These are phyloP conservation scores for Pezizomycotina sp. DNA, from an alignment of 2,329 filamentous ascomycete genomes.

Conservation along the genomic window DNA sequence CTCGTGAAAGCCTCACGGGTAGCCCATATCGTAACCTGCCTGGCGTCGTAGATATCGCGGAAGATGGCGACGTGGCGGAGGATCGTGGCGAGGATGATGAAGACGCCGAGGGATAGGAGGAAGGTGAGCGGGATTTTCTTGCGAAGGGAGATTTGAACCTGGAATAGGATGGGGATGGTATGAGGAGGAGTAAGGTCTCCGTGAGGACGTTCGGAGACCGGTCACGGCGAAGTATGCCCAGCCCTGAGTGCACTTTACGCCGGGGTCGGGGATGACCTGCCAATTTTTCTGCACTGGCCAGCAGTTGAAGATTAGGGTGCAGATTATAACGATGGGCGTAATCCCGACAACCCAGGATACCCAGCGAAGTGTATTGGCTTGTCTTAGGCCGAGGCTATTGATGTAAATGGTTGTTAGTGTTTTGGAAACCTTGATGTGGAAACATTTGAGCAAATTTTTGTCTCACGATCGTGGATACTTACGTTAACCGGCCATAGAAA, in stretches of 20 bases:
- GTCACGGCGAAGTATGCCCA: constrained; percentile 29
- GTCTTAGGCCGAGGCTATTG: too few species aligned
- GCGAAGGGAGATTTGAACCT: constrained; percentile 29
- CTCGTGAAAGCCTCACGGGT: constrained; percentile 34
- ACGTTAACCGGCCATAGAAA: too few species aligned
- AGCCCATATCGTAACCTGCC: constrained; percentile 32
- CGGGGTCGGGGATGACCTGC: constrained; percentile 32
- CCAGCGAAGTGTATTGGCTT: too few species aligned
- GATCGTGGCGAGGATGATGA: constrained; percentile 32
- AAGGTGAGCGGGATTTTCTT: constrained; percentile 31
- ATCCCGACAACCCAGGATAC: constrained; percentile 25
- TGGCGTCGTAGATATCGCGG: constrained; percentile 29
- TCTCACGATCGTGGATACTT: too few species aligned
- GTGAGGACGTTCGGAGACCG: constrained; percentile 31
- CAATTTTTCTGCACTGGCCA: constrained; percentile 30
- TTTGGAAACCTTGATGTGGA: too few species aligned
- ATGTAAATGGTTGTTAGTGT: too few species aligned
- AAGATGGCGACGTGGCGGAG: constrained; percentile 32
- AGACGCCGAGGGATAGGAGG: constrained; percentile 33
- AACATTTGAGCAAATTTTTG: too few species aligned
- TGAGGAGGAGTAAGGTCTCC: constrained; percentile 30
- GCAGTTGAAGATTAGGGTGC: constrained; percentile 30
- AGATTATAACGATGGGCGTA: constrained; percentile 30
- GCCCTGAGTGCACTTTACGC: constrained; percentile 30
- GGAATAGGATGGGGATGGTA: constrained; percentile 32